phyloP scores from a whole-genome alignment of 345 rosid genomes.

The Gossypium australe region DNA sequence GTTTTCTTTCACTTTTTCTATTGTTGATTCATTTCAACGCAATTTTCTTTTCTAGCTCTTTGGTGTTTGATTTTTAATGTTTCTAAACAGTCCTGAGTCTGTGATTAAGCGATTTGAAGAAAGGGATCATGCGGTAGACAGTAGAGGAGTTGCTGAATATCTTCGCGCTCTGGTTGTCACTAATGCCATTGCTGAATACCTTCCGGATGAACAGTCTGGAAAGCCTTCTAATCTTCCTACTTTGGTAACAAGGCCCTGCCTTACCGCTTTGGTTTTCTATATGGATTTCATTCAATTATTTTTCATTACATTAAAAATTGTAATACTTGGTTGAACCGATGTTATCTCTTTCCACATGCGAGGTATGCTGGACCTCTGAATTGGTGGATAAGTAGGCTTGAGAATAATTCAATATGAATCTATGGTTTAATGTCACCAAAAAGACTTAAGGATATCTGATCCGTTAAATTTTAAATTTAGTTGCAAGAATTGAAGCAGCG shows the following conservation, averaged over 20 bases:
- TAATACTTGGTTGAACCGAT: not conserved
- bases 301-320: not conserved
- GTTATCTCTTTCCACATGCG: not conserved
- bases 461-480: constrained; percentile 37
- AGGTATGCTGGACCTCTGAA: not conserved
- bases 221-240: constrained; percentile 82
- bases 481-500: constrained; percentile 94
- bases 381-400: not conserved
- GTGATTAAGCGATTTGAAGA: constrained; percentile 83
- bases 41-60: not conserved
- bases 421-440: not conserved
- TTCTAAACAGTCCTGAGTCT: constrained; percentile 67
- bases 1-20: constrained; percentile 21
- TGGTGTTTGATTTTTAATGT: not conserved
- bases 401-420: not conserved
- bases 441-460: constrained; percentile 7
- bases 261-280: not conserved
- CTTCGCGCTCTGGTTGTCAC: constrained; percentile 82
- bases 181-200: constrained; percentile 78
- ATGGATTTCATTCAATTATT: not conserved
- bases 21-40: not conserved
- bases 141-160: constrained; percentile 88
- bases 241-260: constrained; percentile 40
- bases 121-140: constrained; percentile 74
- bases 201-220: constrained; percentile 83